These are phyloP conservation scores for Dysphania ambrosioides DNA, from an alignment of 148 eudicot species.

Conservation along the genomic window DNA sequence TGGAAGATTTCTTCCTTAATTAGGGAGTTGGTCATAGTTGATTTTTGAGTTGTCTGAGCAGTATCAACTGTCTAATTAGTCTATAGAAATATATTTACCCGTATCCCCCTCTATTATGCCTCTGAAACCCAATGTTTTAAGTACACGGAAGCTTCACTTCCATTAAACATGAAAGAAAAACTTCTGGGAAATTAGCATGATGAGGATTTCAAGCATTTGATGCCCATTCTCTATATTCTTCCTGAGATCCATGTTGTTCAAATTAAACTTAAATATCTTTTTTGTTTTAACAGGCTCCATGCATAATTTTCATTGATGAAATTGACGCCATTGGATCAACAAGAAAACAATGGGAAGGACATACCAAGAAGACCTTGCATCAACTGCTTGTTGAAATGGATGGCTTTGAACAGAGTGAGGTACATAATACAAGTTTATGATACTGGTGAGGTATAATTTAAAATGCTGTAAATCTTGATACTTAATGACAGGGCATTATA, in stretches of 20 bases:
- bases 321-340: slow-evolving; percentile 96
- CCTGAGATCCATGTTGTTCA: not conserved
- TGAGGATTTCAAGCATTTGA: slow-evolving; percentile 3
- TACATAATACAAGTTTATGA: slow-evolving; percentile 19
- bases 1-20: not conserved
- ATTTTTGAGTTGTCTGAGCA: not conserved
- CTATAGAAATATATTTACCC: too few species aligned
- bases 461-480: not conserved
- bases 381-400: slow-evolving; percentile 99
- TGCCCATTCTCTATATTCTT: not conserved
- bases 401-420: slow-evolving; percentile 99
- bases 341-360: slow-evolving; percentile 99
- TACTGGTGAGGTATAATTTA: not conserved
- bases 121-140: too few species aligned
- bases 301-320: slow-evolving; percentile 97
- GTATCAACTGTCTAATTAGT: not conserved
- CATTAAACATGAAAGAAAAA: not conserved
- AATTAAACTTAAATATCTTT: not conserved
- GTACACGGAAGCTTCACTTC: not conserved
- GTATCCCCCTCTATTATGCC: too few species aligned
- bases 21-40: not conserved
- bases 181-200: not conserved
- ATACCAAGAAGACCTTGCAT: slow-evolving; percentile 93
- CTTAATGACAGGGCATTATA: slow-evolving; percentile 74
- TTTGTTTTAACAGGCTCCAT: slow-evolving; percentile 65